Base-by-base conservation (phyloP, 148 eudicot species). In the Heliosperma pusillum region DNA sequence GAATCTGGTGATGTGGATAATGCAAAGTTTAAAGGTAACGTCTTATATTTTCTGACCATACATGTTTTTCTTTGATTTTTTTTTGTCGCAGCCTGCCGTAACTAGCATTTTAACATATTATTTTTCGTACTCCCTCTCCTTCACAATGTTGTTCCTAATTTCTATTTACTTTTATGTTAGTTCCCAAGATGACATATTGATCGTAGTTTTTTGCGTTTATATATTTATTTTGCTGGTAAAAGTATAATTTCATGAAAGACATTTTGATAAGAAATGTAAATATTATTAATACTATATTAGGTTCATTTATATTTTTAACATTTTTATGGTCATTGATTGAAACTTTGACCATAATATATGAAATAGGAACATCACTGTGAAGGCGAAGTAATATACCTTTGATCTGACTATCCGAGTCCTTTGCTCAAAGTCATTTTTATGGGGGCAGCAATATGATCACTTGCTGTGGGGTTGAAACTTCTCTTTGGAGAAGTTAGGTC, bases 1-100 rank as follows among this genome's bases (percentile, higher is more conserved):
- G 98, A 94, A 85, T 88, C 88, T 79, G 98, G 98, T 77, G 98
- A 91, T 81, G 96, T 94, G 82, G 93, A 91, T 83, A 90, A 88
- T 81, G 79, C 81, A 25, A 94, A 94, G 80, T 94, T 85, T 81
- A 81, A 83, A 88, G 96, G 98, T 93, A 77, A 77, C n/a, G 36
- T 58, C 73, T 55, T 7, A 47, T 2, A 69, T 45, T 10, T 69
- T 69, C 36, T 71, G 47, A 71, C 66, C 69, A 57, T 16, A 61
- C 17, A 45, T 10, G 24, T 36, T 44, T 67, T 25, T 60, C 42
- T 26, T 40, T 58, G n/a, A 66, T 26, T 40, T 76, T 75, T 77
- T 69, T 15, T 66, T 66, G 33, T 57, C n/a, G 9, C 4, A 36
- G 42, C 44, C 16, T 44, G 33, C 15, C 29, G 33, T 44, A 64